Evolutionary conservation across 768 basidiomycete genomes (phyloP), one percentile per base, ranked within the genome.

Genomic region (Lactarius sp.): DNA sequence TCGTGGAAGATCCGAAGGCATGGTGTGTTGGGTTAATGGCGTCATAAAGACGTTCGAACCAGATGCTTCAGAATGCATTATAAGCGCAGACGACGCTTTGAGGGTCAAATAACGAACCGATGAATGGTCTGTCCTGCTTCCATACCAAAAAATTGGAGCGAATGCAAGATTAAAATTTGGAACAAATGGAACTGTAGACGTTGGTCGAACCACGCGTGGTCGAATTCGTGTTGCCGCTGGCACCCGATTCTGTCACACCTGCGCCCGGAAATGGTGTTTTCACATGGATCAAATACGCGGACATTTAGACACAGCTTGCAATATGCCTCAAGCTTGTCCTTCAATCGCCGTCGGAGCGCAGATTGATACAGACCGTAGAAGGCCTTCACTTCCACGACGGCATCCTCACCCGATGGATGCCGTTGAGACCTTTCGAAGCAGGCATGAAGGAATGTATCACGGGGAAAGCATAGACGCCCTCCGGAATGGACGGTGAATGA

Each of bases 21-120:
- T 12, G 6, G 16, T 61, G 60, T 1, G 39, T 18, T 6, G 67
- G 67, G 36, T 66, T 66, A 0, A 68, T 44, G 39, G 36, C n/a
- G 7, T 66, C 65, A 44, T 62, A 61, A 22, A 68, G 57, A 34
- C 67, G 64, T 31, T 66, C 65, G 13, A 62, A 16, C 67, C 62
- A 65, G 33, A 56, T 56, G 5, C 66, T 67, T 59, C 31, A 51
- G 49, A 42, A n/a, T 10, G 6, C 14, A 33, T 4, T 18, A 39
- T 60, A 2, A 60, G 54, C 6, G 18, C 4, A 34, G n/a, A 47
- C 7, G 12, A 5, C 4, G 8, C 6, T n/a, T 49, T 10, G 22
- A 27, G 44, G 33, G n/a, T 22, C 18, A 31, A 36, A 6, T 14
- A 31, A 51, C 63, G 33, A 39, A 60, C 64, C 59, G 49, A 37